Conservation (phyloP, 169 alveolate species). For the Theileria sp. region DNA sequence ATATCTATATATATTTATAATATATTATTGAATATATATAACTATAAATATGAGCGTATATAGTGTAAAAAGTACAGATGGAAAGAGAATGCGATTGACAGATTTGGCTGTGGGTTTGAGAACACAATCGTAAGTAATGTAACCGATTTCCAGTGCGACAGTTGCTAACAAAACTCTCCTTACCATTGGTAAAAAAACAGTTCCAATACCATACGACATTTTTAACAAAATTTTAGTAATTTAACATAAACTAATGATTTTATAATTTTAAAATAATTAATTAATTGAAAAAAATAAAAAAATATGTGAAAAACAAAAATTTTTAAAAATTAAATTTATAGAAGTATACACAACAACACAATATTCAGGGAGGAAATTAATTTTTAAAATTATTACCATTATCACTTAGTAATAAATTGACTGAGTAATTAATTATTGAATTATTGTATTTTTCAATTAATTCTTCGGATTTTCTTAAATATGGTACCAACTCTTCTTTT, state of each 20-base stretch:
- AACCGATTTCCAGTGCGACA: slow-evolving; percentile 18
- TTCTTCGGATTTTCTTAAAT: slow-evolving; percentile 38
- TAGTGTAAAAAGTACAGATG: slow-evolving; percentile 34
- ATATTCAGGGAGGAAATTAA: not conserved
- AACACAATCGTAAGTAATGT: slow-evolving; percentile 49
- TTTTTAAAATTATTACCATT: slow-evolving; percentile 15
- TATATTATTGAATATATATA: no score
- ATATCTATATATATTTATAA: no score
- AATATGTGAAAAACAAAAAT: not conserved
- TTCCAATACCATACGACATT: slow-evolving; percentile 69
- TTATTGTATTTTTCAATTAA: slow-evolving; percentile 17
- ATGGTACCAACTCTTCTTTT: slow-evolving; percentile 32
- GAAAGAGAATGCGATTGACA: slow-evolving; percentile 20
- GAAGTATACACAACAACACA: not conserved
- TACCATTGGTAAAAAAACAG: slow-evolving; percentile 58
- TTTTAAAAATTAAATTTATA: not conserved
- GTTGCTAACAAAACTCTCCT: slow-evolving; percentile 50
- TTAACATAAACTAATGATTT: not conserved
- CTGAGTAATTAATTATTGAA: not conserved
- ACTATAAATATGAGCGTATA: not conserved
- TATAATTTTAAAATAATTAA: not conserved
- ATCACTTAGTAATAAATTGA: not conserved
- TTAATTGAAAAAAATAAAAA: not conserved
- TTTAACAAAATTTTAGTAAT: not conserved
- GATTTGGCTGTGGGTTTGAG: slow-evolving; percentile 37